Evolutionary conservation across 2,329 filamentous ascomycete species (phyloP), one percentile per base, ranked within the genome.

Genomic region (Lecanicillium sp.): DNA sequence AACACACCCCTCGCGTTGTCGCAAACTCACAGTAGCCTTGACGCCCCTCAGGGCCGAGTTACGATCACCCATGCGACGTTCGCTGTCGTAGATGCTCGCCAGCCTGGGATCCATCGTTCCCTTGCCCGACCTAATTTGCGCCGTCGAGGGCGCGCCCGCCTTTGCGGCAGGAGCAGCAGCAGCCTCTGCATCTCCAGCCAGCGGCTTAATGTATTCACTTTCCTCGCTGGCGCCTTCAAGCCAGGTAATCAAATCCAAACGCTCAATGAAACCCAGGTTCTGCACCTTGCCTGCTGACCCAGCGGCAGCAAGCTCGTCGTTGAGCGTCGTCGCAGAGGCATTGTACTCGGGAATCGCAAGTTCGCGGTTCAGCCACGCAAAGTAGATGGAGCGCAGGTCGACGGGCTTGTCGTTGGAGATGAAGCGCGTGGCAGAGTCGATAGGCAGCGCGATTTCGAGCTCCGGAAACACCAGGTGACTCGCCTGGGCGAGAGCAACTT

Each of bases 301-400:
- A 2, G 67, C 69, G 9, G 73, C 75, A 4, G 67, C 70, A 22
- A 95, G 70, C 54, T 87, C 80, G 36, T 85, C 80, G 57, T 94
- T 94, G 41, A 96, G 71, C 49, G 80, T 73, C 51, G 84, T 80
- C 12, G 86, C 85, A 0, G 83, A 82, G 18, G 83, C 78, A 62
- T 95, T 92, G 71, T 96, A 96, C 51, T 94, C 87, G 9, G 85
- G 84, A 48, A 94, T 88, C 39, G 83, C 79, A 40, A 83, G 79
- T 65, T 96, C 90, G 60, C 88, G 87, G 64, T 95, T 94, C 53
- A 85, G 72, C 87, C 88, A 98, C 40, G 88, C 88, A 57, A 96
- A 95, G 68, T 90, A 95, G 63, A 95, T 90, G 58, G 84, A 92
- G 56, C 92, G 87, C 50, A 98, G 71, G 57, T 95, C 86, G 52